phyloP scores from a whole-genome alignment of 108 stramenopile species.

The Nannochloropsis gaditana region DNA sequence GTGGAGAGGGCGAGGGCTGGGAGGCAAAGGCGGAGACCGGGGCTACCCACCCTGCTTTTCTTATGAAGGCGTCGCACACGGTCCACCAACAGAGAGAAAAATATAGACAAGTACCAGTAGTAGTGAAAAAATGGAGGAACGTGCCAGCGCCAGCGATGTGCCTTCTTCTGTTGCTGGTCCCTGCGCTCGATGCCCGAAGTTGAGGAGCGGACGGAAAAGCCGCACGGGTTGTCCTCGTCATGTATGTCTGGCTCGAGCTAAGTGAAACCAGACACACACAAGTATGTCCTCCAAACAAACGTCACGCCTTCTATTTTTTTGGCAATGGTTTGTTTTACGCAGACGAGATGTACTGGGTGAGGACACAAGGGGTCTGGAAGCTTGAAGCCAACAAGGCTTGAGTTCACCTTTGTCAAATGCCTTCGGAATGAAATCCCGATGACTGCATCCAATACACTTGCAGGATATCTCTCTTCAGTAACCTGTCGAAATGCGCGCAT shows the following conservation, averaged over 20 bases:
- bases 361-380: too few relatives aligned
- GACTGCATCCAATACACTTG: too few relatives aligned
- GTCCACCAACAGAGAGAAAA: neutral
- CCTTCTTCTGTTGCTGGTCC: neutral
- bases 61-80: neutral
- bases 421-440: too few relatives aligned
- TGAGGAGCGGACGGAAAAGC: neutral
- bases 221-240: constrained; percentile 1
- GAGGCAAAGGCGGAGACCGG: neutral
- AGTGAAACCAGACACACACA: neutral
- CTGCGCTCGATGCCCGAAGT: neutral
- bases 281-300: too few relatives aligned
- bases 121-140: neutral
- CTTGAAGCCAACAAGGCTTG: too few relatives aligned
- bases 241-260: neutral
- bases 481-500: too few relatives aligned
- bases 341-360: too few relatives aligned
- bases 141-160: neutral
- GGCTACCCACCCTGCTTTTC: neutral
- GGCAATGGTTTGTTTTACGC: too few relatives aligned
- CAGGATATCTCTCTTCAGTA: too few relatives aligned
- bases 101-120: neutral
- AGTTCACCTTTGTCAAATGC: too few relatives aligned
- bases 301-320: too few relatives aligned
- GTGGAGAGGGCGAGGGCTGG: neutral